Base-by-base conservation (phyloP, 1,284 basidiomycete genomes). In the Cryptococcus amylolentus region DNA sequence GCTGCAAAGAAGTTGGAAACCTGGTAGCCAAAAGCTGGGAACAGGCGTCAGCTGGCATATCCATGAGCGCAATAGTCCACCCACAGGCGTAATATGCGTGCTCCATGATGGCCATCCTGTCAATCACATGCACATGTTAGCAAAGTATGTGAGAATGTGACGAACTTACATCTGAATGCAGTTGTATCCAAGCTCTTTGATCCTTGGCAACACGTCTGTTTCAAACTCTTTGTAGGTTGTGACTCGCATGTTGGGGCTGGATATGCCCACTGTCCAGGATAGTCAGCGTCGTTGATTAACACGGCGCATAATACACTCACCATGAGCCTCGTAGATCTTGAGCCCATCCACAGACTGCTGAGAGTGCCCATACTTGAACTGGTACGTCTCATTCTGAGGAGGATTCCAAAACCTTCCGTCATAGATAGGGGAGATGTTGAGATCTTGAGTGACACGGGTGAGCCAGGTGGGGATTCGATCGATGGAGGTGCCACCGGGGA, bases 351-450 rank as follows among this genome's bases (percentile, higher is more conserved):
- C 55, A 1, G 68, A 54, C 27, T 65, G 60, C 10, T 61, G 69
- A 2, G 73, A 71, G 54, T 75, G 71, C 1, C 68, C 68, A 71
- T 96, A 82, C 77, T 92, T 96, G 81, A 96, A 94, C 31, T 80
- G 79, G 80, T 98, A 96, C 48, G 73, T 81, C 63, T 90, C 76
- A 18, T 81, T 73, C 43, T 80, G 66, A 26, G 91, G 85, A 1
- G 95, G 95, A 73, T 98, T 97, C 95, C 95, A 98, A 79, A 98
- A 97, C n/a, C 91, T 85, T 26, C 91, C 91, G 60, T 98, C 95
- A 77, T 96, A 98, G 4, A 91, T 84, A 5, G 92, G 89, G 12
- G 95, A 98, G 37, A 93, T 86, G 49, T 79, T 76, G 54, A 98
- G 80, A 72, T 98, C 92, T 76, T 98, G 95, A 1, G 94, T 97